phyloP scores from a whole-genome alignment of 306 rosid genomes.

The Vigna reflexopilosa region DNA sequence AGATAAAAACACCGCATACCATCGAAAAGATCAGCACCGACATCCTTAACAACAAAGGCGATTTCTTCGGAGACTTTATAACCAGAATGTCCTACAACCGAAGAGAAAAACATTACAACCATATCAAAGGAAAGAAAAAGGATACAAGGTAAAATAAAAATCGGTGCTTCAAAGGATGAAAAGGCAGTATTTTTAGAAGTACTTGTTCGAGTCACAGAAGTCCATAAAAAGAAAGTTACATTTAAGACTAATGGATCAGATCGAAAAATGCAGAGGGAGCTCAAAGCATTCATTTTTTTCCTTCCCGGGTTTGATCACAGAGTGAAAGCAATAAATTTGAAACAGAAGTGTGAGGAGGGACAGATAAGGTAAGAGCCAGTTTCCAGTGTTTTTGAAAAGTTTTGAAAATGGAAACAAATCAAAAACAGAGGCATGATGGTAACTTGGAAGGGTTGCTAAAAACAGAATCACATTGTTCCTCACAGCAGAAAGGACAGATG shows the following conservation, averaged over 20 bases:
- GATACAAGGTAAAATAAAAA: background rate
- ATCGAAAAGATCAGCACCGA: conserved; percentile 70
- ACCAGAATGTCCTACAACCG: conserved; percentile 67
- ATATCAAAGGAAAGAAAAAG: background rate
- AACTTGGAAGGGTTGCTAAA: conserved; percentile 10
- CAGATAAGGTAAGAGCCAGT: background rate
- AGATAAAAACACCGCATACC: conserved; percentile 78
- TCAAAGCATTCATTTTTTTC: conserved; percentile 14
- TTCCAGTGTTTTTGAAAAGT: background rate
- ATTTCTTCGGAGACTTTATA: conserved; percentile 77
- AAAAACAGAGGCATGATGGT: background rate
- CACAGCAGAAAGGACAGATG: background rate
- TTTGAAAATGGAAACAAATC: conserved; percentile 5
- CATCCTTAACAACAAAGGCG: conserved; percentile 71
- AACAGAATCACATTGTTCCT: conserved; percentile 32
- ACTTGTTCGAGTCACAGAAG: conserved; percentile 6
- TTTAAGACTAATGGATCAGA: conserved; percentile 45
- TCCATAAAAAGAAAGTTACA: background rate
- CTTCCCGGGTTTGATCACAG: background rate
- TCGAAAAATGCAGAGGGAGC: conserved; percentile 49
- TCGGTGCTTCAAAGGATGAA: background rate
- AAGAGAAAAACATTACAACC: conserved; percentile 11
- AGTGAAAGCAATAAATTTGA: conserved; percentile 13
- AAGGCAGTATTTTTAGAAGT: conserved; percentile 20
- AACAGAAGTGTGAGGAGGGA: background rate